Evolutionary conservation across 495 filamentous ascomycete genomes (phyloP).

Genomic region (Podospora tetraspora): DNA sequence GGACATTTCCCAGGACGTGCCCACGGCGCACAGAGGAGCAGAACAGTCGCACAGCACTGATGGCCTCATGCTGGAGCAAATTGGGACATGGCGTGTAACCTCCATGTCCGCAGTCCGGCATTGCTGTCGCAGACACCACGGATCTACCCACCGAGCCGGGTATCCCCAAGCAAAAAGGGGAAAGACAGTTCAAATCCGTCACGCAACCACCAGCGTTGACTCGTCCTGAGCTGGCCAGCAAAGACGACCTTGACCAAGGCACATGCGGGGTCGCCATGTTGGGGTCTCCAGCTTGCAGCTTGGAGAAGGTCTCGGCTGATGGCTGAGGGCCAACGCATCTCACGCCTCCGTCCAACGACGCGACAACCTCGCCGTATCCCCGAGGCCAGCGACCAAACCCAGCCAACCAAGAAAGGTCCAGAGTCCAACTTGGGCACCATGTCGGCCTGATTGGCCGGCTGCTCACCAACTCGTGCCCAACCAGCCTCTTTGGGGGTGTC

Average conservation of each 20-base stretch:
- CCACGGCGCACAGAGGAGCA: background rate
- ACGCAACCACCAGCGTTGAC: slow-evolving; percentile 4
- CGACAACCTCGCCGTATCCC: background rate
- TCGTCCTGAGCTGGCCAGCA: slow-evolving; percentile 2
- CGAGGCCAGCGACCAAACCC: background rate
- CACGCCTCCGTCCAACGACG: background rate
- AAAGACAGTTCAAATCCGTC: slow-evolving; percentile 23
- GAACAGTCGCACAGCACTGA: background rate
- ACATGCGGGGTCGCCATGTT: background rate
- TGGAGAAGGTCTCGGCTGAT: background rate
- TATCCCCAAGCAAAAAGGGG: background rate
- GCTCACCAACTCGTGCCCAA: slow-evolving; percentile 11
- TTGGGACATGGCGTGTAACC: background rate
- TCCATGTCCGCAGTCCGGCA: no score
- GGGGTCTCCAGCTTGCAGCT: background rate
- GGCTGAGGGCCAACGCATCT: background rate
- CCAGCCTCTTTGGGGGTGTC: slow-evolving; percentile 1
- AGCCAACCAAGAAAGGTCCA: background rate
- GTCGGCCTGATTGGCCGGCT: slow-evolving; percentile 11
- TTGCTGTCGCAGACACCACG: background rate
- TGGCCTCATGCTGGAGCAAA: background rate
- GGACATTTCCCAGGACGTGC: background rate
- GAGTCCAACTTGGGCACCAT: background rate
- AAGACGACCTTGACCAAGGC: slow-evolving; percentile 7
- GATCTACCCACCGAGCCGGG: background rate